A percentile compares a stretch with the other conserved stretches of the same genome.
These are phyloP conservation scores for Caryopteris hybrid DNA, from an alignment of 305 asterid genomes.

Conservation along the genomic window DNA sequence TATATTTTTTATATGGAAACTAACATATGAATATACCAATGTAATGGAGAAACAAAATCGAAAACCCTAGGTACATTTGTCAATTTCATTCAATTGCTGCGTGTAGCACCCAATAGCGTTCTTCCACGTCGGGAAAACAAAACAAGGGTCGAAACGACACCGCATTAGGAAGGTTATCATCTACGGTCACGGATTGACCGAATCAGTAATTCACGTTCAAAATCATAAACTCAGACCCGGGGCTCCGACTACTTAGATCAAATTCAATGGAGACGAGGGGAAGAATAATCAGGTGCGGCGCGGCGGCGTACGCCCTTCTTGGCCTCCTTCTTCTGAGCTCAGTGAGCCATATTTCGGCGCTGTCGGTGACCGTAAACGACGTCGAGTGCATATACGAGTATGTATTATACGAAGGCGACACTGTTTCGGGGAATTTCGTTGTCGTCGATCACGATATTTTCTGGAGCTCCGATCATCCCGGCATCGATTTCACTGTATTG, in stretches of 20 bases:
- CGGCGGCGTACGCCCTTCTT: conserved; percentile 32
- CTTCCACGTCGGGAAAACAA: too few species aligned
- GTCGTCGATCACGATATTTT: conserved; percentile 92
- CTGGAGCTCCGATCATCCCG: conserved; percentile 95
- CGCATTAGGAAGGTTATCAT: too few species aligned
- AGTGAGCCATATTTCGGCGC: conserved; percentile 40
- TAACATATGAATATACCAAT: too few species aligned
- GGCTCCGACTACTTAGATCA: conserved; percentile 23
- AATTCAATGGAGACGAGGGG: conserved; percentile 33
- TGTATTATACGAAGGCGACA: conserved; percentile 85
- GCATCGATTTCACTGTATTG: conserved; percentile 67
- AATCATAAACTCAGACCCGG: conserved; percentile 14
- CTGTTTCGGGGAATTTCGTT: conserved; percentile 83
- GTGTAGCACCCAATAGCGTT: too few species aligned
- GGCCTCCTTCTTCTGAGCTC: conserved; percentile 37
- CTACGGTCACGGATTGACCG: background rate
- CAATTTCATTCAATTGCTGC: too few species aligned
- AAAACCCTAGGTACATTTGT: too few species aligned
- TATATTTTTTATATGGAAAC: too few species aligned
- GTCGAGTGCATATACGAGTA: conserved; percentile 85
- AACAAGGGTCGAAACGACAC: too few species aligned
- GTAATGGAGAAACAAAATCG: too few species aligned
- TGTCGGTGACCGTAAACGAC: conserved; percentile 76
- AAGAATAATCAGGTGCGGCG: conserved; percentile 29
- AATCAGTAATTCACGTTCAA: background rate